These are phyloP conservation scores for Linnemannia zychae DNA, from an alignment of 192 early-diverging fungal genomes.

Conservation along the genomic window DNA sequence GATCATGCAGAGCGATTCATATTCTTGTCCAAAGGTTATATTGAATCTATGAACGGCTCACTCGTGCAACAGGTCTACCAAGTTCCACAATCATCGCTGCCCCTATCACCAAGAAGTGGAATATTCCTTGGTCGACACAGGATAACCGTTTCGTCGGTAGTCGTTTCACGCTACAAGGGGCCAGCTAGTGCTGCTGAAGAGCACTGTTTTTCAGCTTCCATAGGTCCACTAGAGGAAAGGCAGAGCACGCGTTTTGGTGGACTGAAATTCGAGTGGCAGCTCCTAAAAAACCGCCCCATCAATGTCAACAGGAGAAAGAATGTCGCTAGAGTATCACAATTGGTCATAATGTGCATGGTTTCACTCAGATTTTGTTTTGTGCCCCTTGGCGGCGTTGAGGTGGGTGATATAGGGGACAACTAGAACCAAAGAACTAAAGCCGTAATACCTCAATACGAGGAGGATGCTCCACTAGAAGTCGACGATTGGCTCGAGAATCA, in stretches of 20 bases:
- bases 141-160: neutral
- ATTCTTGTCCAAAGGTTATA: conserved; percentile 10
- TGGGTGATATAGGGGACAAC: neutral
- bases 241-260: conserved; percentile 1
- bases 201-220: neutral
- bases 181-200: neutral
- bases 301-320: conserved; percentile 2
- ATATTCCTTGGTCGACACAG: conserved; percentile 12
- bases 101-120: neutral
- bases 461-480: neutral
- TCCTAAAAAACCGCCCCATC: conserved; percentile 14
- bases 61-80: neutral
- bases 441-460: neutral
- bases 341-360: conserved; percentile 3
- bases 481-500: neutral
- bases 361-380: neutral
- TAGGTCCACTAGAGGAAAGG: conserved; percentile 7
- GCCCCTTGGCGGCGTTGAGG: neutral
- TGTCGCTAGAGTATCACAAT: neutral
- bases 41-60: conserved; percentile 15
- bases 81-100: neutral
- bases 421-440: neutral
- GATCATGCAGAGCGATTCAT: conserved; percentile 13
- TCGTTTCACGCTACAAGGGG: conserved; percentile 6
- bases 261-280: conserved; percentile 8